Base-by-base conservation (phyloP, 2,329 filamentous ascomycete species). In the Blastomyces emzantsi region DNA sequence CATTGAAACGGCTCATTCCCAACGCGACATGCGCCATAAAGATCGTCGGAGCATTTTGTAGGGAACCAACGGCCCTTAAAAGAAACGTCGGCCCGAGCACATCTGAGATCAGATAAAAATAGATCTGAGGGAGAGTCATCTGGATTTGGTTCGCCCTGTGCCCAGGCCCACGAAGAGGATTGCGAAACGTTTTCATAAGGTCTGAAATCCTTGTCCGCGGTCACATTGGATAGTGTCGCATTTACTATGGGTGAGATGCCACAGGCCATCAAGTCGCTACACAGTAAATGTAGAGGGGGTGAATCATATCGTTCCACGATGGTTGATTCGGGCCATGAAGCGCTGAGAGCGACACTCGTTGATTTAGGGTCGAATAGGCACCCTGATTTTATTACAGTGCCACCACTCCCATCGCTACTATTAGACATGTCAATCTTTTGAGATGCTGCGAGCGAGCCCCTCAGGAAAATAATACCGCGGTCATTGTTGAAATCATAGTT, bases 211-310 rank as follows among this genome's bases (percentile, higher is more conserved):
- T 73, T 68, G 64, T 81, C 77, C 9, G 85, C 84, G 11, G 83
- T 84, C 25, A 70, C 67, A 63, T 79, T 78, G 54, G 79, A 76
- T 2, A 87, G 75, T 0, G 84, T 84, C 28, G 71, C 69, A 69
- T 88, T 87, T 9, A 88, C 76, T 2, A 83, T 73, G 0, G 85
- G 80, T 1, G 84, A 85, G 51, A 88, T 80, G 19, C 86, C 87
- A 69, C 87, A 89, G 11, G 76, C 73, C 4, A 81, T 83, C 1
- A 80, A 66, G 30, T 77, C 76, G 3, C 72, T 68, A 13, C 77
- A 68, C 6, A 76, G 67, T 19, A 70, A 68, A 1, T 77, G 73
- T 30, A 80, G 62, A 19, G 73, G 67, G 36, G 69, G 65, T 15
- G 70, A 67, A 13, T 68, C 64, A 36, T 70, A 70, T 28, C 69